Percentiles rank a stretch among this genome's conserved stretches.
phyloP scores from a whole-genome alignment of 2,329 filamentous ascomycete species.

The Akanthomyces uredinophilus region DNA sequence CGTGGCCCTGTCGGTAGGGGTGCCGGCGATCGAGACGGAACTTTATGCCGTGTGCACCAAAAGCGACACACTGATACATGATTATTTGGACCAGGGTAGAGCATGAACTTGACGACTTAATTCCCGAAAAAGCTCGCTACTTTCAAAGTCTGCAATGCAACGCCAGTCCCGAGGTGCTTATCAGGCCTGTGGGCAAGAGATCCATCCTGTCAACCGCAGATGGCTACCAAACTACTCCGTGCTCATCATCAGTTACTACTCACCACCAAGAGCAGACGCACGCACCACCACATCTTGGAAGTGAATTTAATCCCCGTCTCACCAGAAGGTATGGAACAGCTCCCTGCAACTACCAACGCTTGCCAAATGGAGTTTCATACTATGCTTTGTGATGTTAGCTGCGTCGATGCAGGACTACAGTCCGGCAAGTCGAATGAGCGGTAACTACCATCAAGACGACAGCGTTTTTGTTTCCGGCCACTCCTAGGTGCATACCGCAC shows the following conservation, averaged over 20 bases:
- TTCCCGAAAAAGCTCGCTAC: neutral
- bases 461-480: neutral
- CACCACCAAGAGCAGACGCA: neutral
- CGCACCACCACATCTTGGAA: neutral
- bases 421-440: too few relatives aligned
- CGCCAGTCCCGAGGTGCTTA: neutral
- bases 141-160: neutral
- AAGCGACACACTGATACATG: neutral
- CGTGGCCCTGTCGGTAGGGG: neutral
- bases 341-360: neutral
- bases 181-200: neutral
- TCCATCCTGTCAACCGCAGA: neutral
- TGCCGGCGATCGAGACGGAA: neutral
- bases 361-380: neutral
- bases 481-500: neutral
- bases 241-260: neutral
- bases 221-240: neutral
- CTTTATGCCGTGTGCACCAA: neutral
- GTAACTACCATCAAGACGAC: neutral
- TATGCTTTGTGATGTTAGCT: neutral
- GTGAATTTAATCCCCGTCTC: neutral
- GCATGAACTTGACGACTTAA: too few relatives aligned
- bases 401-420: too few relatives aligned
- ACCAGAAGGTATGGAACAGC: neutral
- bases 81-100: too few relatives aligned